Percentiles rank a stretch among this genome's conserved stretches.
Conservation (phyloP, 164 flowering plant species). For the Taxillus chinensis region DNA sequence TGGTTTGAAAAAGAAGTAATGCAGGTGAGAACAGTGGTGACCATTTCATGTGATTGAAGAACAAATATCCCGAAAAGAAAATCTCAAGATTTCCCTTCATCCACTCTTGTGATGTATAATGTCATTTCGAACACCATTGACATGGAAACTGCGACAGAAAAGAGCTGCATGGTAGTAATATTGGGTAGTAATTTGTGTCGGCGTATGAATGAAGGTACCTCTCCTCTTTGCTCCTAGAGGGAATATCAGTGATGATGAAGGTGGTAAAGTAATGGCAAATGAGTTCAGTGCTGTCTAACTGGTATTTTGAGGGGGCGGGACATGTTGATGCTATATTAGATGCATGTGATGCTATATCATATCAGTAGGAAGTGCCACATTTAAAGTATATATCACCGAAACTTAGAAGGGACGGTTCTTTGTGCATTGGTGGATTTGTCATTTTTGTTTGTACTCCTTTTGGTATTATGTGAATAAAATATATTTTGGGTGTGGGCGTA, state of each 20-base stretch:
- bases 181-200: no score
- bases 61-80: neutral
- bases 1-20: slow-evolving; percentile 21
- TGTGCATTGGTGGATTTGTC: slow-evolving; percentile 9
- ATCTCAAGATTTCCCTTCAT: neutral
- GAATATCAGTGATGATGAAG: no score
- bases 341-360: neutral
- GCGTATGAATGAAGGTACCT: no score
- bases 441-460: slow-evolving; percentile 14
- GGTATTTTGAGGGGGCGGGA: slow-evolving; percentile 5
- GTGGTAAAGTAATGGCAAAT: neutral
- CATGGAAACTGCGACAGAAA: no score
- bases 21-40: slow-evolving; percentile 42
- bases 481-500: slow-evolving; percentile 15
- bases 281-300: neutral
- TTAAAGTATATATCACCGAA: slow-evolving; percentile 10
- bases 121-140: neutral
- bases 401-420: slow-evolving; percentile 2
- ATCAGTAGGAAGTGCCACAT: neutral
- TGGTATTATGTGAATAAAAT: slow-evolving; percentile 18
- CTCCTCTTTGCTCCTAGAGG: no score
- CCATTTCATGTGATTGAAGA: slow-evolving; percentile 18
- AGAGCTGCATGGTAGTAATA: no score
- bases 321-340: neutral
- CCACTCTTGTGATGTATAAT: neutral